Conservation (phyloP, 345 rosid species). For the Citrus trifoliata region DNA sequence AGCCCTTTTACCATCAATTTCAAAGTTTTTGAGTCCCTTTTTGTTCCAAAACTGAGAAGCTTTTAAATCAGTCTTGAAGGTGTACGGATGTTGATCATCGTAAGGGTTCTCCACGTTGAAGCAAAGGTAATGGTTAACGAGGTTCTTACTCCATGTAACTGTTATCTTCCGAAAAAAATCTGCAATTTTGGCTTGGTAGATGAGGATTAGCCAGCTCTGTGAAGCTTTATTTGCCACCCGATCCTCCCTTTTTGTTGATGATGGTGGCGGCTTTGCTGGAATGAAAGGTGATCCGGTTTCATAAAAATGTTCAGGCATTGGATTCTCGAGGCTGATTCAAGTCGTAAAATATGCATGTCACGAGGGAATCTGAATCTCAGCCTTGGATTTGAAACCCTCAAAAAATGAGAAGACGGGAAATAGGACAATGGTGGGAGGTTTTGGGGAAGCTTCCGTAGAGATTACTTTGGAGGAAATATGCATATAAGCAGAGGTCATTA, state of each 20-base stretch:
- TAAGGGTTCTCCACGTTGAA: conserved; percentile 43
- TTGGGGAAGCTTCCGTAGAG: background rate
- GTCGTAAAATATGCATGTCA: background rate
- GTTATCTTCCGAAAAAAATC: conserved; percentile 36
- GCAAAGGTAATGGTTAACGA: conserved; percentile 40
- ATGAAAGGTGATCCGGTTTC: conserved; percentile 9
- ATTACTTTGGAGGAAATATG: background rate
- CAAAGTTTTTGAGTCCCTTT: conserved; percentile 68
- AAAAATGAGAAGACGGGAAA: background rate
- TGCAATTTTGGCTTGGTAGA: conserved; percentile 45
- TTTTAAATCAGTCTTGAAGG: conserved; percentile 57
- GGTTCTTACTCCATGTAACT: conserved; percentile 54
- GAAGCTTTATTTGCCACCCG: conserved; percentile 14
- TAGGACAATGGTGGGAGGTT: background rate
- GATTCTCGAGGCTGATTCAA: background rate
- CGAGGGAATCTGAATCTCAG: background rate
- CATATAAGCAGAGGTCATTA: conserved; percentile 12
- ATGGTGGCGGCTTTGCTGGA: conserved; percentile 17
- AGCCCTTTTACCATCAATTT: conserved; percentile 34
- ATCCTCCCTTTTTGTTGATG: conserved; percentile 27
- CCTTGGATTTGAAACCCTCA: background rate
- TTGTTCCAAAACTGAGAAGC: conserved; percentile 67
- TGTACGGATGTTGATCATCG: conserved; percentile 32
- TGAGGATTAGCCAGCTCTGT: conserved; percentile 39
- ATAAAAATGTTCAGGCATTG: conserved; percentile 5